Evolutionary conservation across 2,329 filamentous ascomycete species (phyloP), one percentile per base, ranked within the genome.

Genomic region (Truncatella angustata): DNA sequence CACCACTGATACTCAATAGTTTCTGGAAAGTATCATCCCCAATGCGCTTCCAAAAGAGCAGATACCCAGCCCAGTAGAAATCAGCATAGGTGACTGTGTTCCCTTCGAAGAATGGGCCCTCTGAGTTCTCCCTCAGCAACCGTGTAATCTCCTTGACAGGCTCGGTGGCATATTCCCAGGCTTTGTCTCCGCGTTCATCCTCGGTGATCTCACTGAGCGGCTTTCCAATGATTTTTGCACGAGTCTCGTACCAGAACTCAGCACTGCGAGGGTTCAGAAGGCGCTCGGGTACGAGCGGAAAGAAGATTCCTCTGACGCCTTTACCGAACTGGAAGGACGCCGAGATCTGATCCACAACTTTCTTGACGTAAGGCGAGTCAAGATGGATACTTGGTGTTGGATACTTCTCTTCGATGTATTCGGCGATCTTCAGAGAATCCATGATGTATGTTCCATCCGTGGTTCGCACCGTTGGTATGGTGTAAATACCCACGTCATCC

Each of bases 71-170:
- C 60, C 83, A 77, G 2, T 82, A 70, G 51, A 88, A 80, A 62
- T 85, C 84, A 4, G 77, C 77, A 63, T 80, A 87, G 34, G 73
- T 74, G 4, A 76, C 69, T 54, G 73, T 75, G 43, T 77, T 67
- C 0, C 87, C 87, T 54, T 80, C 45, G 50, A 89, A 82, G 62
- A 81, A 89, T 0, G 81, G 80, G 0, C 87, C 86, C 0, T 76
- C 73, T 0, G 69, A 62, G 34, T 78, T 78, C 66, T 84, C 78
- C 58, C 77, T 76, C 56, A 88, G 60, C 50, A 83, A 57, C 2
- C 63, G 71, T 44, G 75, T 73, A 1, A 72, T 58, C 42, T 70
- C 63, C 6, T 58, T 57, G 7, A 78, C 18, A 1, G 68, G 62
- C 53, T 71, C 66, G 0, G 74, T 77, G 0, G 65, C 64, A 16